Conservation (phyloP, 1,139 yeast genomes). For the Geotrichum candidum region DNA sequence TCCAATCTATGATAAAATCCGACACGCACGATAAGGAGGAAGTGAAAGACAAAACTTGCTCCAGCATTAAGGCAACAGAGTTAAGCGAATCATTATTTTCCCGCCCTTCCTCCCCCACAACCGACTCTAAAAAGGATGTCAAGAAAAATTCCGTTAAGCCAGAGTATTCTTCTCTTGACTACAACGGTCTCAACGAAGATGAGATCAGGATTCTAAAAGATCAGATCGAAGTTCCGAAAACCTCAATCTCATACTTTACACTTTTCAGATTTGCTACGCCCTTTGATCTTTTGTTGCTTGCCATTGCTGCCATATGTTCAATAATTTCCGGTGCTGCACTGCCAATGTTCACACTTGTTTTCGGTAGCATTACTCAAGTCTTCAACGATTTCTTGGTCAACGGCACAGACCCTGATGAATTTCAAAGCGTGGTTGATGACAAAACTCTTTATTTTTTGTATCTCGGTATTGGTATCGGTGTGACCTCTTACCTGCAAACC, state of each 20-base stretch:
- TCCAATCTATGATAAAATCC: too few species aligned
- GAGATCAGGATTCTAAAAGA: slow-evolving; percentile 34
- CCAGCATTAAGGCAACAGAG: too few species aligned
- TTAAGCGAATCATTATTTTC: too few species aligned
- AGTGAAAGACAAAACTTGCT: too few species aligned
- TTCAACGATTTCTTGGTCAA: slow-evolving; percentile 34
- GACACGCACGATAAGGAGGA: too few species aligned
- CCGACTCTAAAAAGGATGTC: slow-evolving; percentile 22
- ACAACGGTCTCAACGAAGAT: slow-evolving; percentile 26
- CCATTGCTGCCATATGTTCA: slow-evolving; percentile 32
- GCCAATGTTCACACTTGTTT: slow-evolving; percentile 39
- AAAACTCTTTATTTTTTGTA: slow-evolving; percentile 37
- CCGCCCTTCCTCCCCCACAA: too few species aligned
- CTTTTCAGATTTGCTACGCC: slow-evolving; percentile 36
- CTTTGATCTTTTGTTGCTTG: slow-evolving; percentile 28
- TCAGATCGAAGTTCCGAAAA: slow-evolving; percentile 29
- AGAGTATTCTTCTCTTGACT: slow-evolving; percentile 1
- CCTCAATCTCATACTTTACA: slow-evolving; percentile 29
- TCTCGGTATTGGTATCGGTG: slow-evolving; percentile 37
- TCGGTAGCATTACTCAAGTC: slow-evolving; percentile 37
- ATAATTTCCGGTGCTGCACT: slow-evolving; percentile 37
- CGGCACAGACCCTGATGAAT: slow-evolving; percentile 27
- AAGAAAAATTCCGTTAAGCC: slow-evolving; percentile 2
- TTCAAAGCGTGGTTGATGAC: slow-evolving; percentile 33
- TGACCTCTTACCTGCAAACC: slow-evolving; percentile 33